Conservation (phyloP, 75 land plant species). For the Adiantum capillusveneris region DNA sequence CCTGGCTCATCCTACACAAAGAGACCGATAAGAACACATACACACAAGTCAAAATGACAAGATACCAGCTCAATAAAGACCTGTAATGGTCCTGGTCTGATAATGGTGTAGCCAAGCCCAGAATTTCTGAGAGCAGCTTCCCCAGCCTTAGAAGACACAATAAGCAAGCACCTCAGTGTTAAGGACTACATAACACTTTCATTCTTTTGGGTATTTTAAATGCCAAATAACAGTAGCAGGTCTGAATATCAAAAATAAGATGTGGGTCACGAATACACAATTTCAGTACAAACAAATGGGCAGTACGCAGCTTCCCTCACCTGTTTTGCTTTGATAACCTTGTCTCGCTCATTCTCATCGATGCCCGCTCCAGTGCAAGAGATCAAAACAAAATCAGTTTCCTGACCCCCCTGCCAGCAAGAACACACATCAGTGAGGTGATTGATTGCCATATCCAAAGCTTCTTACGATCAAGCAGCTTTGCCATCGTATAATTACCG, state of each 20-base stretch:
- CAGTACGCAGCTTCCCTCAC: no score
- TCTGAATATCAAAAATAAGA: no score
- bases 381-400: slow-evolving; percentile 89
- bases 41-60: neutral
- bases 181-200: no score
- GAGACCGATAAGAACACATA: slow-evolving; percentile 1
- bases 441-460: no score
- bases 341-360: slow-evolving; percentile 57
- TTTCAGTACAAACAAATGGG: no score
- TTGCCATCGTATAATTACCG: slow-evolving; percentile 57
- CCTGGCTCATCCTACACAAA: slow-evolving; percentile 85
- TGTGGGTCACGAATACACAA: no score
- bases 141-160: no score
- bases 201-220: no score
- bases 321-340: slow-evolving; percentile 88
- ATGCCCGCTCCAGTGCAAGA: slow-evolving; percentile 90
- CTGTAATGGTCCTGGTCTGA: slow-evolving; percentile 91
- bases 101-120: slow-evolving; percentile 95
- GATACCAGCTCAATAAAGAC: slow-evolving; percentile 18
- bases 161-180: no score
- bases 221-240: no score
- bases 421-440: no score
- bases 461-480: no score
- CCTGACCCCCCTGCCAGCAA: slow-evolving; percentile 80
- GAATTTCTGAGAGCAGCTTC: slow-evolving; percentile 86